Percentiles rank a stretch among this genome's conserved stretches.
phyloP scores from a whole-genome alignment of 495 filamentous ascomycete species.

The Lentithecium fluviatile region DNA sequence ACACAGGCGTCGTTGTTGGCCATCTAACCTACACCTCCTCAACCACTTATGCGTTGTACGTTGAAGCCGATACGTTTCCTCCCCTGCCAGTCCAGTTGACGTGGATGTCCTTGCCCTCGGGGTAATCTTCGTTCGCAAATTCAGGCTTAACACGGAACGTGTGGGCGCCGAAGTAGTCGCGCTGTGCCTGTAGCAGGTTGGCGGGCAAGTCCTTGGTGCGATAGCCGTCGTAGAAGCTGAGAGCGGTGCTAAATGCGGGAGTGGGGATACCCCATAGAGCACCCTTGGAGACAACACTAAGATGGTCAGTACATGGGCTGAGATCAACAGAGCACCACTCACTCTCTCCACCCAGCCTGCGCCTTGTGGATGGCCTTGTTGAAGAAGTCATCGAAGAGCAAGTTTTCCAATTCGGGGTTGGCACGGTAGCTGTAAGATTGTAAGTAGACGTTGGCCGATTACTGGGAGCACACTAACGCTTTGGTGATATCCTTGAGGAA shows the following conservation, averaged over 20 bases:
- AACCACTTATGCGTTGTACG: constrained; percentile 81
- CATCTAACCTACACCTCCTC: constrained; percentile 1
- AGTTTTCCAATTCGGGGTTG: constrained; percentile 94
- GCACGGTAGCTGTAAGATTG: constrained; percentile 63
- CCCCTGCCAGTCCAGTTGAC: constrained; percentile 99
- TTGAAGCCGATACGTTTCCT: constrained; percentile 93
- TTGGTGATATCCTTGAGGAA: constrained; percentile 99
- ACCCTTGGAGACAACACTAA: constrained; percentile 73
- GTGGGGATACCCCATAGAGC: constrained; percentile 92
- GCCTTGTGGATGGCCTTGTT: constrained; percentile 97
- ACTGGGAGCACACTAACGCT: constrained; percentile 46
- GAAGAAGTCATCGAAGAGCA: constrained; percentile 99
- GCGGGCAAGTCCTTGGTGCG: constrained; percentile 91
- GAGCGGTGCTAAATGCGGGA: constrained; percentile 91
- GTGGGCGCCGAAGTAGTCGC: constrained; percentile 99
- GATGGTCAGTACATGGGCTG: constrained; percentile 4
- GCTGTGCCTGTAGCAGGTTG: constrained; percentile 96
- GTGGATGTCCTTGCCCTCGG: constrained; percentile 86
- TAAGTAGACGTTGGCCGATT: constrained; percentile 5
- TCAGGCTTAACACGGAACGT: constrained; percentile 77
- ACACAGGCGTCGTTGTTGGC: constrained; percentile 1
- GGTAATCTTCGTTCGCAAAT: constrained; percentile 76
- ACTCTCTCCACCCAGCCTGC: constrained; percentile 90
- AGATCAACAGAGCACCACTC: background rate
- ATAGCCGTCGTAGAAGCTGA: constrained; percentile 98